phyloP scores from a whole-genome alignment of 768 basidiomycete species.

The Lepiota brunneoincarnata region DNA sequence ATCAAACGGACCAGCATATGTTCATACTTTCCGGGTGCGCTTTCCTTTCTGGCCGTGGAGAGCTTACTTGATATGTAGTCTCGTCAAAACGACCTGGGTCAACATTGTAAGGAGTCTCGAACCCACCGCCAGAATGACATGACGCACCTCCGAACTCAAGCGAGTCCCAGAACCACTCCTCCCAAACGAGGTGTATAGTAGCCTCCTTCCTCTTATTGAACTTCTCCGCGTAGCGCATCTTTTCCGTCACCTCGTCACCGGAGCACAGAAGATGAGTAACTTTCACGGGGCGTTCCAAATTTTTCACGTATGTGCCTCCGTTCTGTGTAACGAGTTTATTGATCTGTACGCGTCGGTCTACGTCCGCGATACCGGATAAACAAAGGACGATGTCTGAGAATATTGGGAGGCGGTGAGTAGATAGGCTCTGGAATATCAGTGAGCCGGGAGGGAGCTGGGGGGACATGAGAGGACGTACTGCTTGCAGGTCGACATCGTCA shows the following conservation, averaged over 20 bases:
- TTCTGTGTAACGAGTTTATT: slow-evolving; percentile 54
- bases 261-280: slow-evolving; percentile 87
- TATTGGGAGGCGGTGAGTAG: slow-evolving; percentile 61
- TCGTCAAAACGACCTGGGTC: slow-evolving; percentile 63
- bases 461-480: slow-evolving; percentile 39
- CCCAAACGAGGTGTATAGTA: slow-evolving; percentile 81
- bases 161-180: slow-evolving; percentile 97
- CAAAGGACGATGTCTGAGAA: slow-evolving; percentile 72
- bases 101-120: not conserved
- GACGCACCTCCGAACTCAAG: slow-evolving; percentile 66
- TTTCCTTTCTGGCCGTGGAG: slow-evolving; percentile 60
- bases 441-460: not conserved
- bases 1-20: not conserved
- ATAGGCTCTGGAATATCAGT: slow-evolving; percentile 46
- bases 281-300: slow-evolving; percentile 71
- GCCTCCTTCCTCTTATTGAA: slow-evolving; percentile 71
- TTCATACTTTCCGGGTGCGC: slow-evolving; percentile 23
- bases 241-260: slow-evolving; percentile 64
- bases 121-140: not conserved
- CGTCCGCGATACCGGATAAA: slow-evolving; percentile 72
- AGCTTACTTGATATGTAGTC: slow-evolving; percentile 51
- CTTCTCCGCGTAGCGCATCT: slow-evolving; percentile 76
- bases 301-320: slow-evolving; percentile 71
- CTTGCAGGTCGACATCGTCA: slow-evolving; percentile 68
- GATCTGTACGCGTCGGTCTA: slow-evolving; percentile 59